phyloP scores from a whole-genome alignment of 768 basidiomycete genomes.

The Suillus decipiens region DNA sequence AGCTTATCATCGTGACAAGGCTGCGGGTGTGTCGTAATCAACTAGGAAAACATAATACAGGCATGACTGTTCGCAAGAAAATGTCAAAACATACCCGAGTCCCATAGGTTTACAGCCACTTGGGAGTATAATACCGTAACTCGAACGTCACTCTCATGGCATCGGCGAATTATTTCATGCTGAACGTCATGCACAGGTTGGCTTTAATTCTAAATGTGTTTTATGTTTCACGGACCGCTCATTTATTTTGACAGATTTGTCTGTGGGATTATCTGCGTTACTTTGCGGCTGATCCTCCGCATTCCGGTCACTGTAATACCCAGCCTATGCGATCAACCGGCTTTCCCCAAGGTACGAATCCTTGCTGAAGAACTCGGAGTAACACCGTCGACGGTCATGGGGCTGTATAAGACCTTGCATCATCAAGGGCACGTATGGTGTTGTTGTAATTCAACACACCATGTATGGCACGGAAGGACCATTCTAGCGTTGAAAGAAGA shows the following conservation, averaged over 20 bases:
- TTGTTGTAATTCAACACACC: not conserved
- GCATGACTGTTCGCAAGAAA: not conserved
- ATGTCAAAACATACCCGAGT: slow-evolving; percentile 1
- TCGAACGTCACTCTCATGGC: not conserved
- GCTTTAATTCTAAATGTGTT: not conserved
- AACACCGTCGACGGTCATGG: not conserved
- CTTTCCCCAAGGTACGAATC: not conserved
- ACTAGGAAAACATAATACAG: not conserved
- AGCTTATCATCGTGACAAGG: not conserved
- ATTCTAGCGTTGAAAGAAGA: not conserved
- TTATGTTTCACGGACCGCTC: not conserved
- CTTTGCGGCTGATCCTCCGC: not conserved
- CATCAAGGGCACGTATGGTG: not conserved
- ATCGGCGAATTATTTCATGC: not conserved
- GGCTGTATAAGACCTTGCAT: not conserved
- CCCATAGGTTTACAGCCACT: not conserved
- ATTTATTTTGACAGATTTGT: not conserved
- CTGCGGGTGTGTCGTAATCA: too few species aligned
- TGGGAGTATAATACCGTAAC: not conserved
- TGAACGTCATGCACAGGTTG: not conserved
- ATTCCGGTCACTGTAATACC: not conserved
- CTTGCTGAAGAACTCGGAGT: not conserved
- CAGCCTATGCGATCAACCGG: not conserved
- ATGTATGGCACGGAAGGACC: slow-evolving; percentile 8
- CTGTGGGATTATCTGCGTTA: not conserved